phyloP scores from a whole-genome alignment of 148 eudicot species.

The Salicornia ramosissima region DNA sequence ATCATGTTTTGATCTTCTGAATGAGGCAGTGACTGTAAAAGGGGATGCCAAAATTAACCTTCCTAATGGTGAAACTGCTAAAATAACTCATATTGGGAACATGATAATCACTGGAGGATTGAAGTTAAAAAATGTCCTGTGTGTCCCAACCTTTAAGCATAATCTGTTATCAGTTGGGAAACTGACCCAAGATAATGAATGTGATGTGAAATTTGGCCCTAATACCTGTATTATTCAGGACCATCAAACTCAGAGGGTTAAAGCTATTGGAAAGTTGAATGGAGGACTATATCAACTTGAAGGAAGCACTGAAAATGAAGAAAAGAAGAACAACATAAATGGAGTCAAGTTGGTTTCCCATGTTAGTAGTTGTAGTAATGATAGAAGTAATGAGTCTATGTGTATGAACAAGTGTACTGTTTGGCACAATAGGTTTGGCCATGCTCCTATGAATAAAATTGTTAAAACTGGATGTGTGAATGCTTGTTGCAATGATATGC shows the following conservation, averaged over 20 bases:
- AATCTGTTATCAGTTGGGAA: neutral
- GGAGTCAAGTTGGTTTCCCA: too few relatives aligned
- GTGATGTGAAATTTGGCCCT: neutral
- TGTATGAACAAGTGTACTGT: too few relatives aligned
- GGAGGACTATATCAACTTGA: too few relatives aligned
- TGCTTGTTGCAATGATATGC: neutral
- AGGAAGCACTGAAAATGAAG: too few relatives aligned
- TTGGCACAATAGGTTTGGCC: too few relatives aligned
- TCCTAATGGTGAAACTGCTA: neutral
- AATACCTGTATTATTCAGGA: neutral
- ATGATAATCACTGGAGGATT: neutral
- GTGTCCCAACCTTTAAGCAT: neutral
- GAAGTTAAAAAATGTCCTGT: neutral
- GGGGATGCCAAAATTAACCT: too few relatives aligned
- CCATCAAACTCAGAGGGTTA: neutral
- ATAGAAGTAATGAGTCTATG: neutral
- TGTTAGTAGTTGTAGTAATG: too few relatives aligned
- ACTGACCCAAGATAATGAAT: neutral
- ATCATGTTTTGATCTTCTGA: neutral
- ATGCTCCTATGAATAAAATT: neutral
- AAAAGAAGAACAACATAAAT: too few relatives aligned
- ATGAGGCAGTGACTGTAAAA: too few relatives aligned
- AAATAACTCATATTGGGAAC: neutral
- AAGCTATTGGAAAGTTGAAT: too few relatives aligned
- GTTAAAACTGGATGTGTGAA: neutral